These are phyloP conservation scores for Calonectria pteridis DNA, from an alignment of 2,329 filamentous ascomycete species.

Conservation along the genomic window DNA sequence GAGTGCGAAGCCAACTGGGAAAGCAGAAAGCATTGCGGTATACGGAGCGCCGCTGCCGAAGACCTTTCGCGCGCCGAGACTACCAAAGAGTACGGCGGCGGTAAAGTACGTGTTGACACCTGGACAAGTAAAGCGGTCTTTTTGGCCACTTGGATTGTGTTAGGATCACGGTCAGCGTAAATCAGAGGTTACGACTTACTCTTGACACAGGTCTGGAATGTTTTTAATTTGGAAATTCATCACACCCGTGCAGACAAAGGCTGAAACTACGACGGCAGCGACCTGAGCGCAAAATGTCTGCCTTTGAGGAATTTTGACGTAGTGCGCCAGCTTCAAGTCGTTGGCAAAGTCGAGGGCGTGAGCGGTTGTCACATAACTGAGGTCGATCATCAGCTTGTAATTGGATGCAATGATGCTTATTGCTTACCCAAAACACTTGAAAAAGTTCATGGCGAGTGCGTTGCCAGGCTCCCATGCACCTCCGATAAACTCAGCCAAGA, in stretches of 20 bases:
- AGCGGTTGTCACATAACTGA: constrained; percentile 47
- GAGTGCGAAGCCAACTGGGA: constrained; percentile 53
- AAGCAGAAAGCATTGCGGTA: constrained; percentile 53
- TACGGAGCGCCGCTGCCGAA: constrained; percentile 53
- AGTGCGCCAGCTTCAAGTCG: constrained; percentile 54
- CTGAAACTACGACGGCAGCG: constrained; percentile 48
- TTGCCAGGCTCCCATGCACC: constrained; percentile 58
- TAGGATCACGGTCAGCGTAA: neutral
- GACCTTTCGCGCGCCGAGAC: constrained; percentile 52
- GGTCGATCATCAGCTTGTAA: neutral
- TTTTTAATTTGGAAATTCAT: constrained; percentile 53
- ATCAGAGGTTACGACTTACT: neutral
- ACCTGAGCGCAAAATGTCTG: constrained; percentile 52
- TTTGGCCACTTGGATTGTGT: constrained; percentile 44
- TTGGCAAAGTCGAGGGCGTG: constrained; percentile 53
- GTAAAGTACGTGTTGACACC: constrained; percentile 55
- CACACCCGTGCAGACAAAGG: constrained; percentile 50
- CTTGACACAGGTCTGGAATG: constrained; percentile 52
- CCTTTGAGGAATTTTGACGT: constrained; percentile 59
- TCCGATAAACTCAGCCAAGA: constrained; percentile 62
- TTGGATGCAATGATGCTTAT: too few relatives aligned
- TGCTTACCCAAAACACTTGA: constrained; percentile 56
- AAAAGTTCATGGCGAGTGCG: constrained; percentile 61
- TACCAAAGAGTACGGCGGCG: constrained; percentile 56
- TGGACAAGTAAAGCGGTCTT: constrained; percentile 54